Percentiles rank a stretch among this genome's conserved stretches.
phyloP scores from a whole-genome alignment of 768 basidiomycete species.

The Psilocybe tampanensis region DNA sequence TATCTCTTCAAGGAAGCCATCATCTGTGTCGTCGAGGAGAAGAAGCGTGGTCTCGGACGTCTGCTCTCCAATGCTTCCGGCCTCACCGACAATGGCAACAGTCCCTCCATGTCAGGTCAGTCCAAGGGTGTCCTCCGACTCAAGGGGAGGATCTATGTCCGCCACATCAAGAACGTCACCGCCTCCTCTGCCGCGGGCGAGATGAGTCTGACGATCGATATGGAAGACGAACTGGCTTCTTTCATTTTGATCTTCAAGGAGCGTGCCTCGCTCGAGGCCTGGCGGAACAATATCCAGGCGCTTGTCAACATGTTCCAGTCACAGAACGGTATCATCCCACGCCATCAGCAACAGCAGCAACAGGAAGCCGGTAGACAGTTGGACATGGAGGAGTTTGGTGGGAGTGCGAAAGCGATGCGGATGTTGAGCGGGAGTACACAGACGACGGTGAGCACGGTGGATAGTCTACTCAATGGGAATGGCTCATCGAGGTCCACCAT shows the following conservation, averaged over 20 bases:
- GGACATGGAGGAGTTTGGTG: slow-evolving; percentile 78
- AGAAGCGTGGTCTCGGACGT: slow-evolving; percentile 78
- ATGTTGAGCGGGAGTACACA: slow-evolving; percentile 79
- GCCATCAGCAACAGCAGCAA: slow-evolving; percentile 34
- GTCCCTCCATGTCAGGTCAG: slow-evolving; percentile 36
- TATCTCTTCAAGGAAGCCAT: slow-evolving; percentile 98
- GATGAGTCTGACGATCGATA: slow-evolving; percentile 93
- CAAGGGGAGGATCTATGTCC: slow-evolving; percentile 94
- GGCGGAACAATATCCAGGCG: slow-evolving; percentile 81
- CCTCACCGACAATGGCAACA: slow-evolving; percentile 53
- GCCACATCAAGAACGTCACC: slow-evolving; percentile 89
- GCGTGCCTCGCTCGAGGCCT: slow-evolving; percentile 83
- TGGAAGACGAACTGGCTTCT: slow-evolving; percentile 96
- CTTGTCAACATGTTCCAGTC: slow-evolving; percentile 75
- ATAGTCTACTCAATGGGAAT: slow-evolving; percentile 69
- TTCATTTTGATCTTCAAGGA: slow-evolving; percentile 98
- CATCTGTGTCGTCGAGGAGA: slow-evolving; percentile 97
- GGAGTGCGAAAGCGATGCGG: slow-evolving; percentile 73
- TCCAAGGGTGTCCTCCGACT: slow-evolving; percentile 80
- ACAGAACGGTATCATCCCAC: slow-evolving; percentile 40
- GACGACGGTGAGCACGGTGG: slow-evolving; percentile 64
- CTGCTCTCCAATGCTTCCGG: slow-evolving; percentile 68
- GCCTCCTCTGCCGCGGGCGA: slow-evolving; percentile 79
- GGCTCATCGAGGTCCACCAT: slow-evolving; percentile 67
- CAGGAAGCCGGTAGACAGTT: slow-evolving; percentile 28